Evolutionary conservation across 306 rosid species (phyloP).

Genomic region (Cucurbita moschata): DNA sequence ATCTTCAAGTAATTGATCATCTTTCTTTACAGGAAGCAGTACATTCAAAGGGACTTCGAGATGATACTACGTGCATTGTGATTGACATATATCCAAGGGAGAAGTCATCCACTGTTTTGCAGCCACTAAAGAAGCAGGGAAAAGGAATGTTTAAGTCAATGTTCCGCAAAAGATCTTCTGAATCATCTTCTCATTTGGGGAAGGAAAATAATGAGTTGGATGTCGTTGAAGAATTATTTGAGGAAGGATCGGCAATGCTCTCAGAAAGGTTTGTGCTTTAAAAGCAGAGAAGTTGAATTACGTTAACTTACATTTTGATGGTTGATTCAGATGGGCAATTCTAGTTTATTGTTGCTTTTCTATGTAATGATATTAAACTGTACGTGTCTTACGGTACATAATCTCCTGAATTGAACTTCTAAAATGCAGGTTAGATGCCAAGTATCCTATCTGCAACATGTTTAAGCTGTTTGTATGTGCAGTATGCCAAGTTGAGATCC

Average conservation of each 20-base stretch:
- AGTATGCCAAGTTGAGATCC: constrained; percentile 84
- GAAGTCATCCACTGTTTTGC: constrained; percentile 44
- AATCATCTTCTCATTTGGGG: constrained; percentile 56
- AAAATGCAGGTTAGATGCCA: constrained; percentile 71
- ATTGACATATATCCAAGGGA: constrained; percentile 71
- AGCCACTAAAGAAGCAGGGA: constrained; percentile 50
- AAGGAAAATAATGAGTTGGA: constrained; percentile 73
- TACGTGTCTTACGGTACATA: neutral
- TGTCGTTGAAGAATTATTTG: constrained; percentile 65
- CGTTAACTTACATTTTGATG: neutral
- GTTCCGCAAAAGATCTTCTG: constrained; percentile 63
- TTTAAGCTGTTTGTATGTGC: constrained; percentile 92
- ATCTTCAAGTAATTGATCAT: neutral
- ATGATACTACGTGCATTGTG: constrained; percentile 93
- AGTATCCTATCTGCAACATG: constrained; percentile 97
- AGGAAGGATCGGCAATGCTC: constrained; percentile 96
- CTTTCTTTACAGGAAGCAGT: constrained; percentile 60
- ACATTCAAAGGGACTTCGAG: constrained; percentile 91
- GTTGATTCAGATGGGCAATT: neutral
- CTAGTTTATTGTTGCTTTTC: neutral
- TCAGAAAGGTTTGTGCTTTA: constrained; percentile 64
- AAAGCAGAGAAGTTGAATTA: neutral
- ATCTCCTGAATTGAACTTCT: neutral
- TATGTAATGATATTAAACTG: neutral
- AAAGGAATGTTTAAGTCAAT: constrained; percentile 76